phyloP scores from a whole-genome alignment of 1,284 basidiomycete genomes.

The Cutaneotrichosporon spelunceum region DNA sequence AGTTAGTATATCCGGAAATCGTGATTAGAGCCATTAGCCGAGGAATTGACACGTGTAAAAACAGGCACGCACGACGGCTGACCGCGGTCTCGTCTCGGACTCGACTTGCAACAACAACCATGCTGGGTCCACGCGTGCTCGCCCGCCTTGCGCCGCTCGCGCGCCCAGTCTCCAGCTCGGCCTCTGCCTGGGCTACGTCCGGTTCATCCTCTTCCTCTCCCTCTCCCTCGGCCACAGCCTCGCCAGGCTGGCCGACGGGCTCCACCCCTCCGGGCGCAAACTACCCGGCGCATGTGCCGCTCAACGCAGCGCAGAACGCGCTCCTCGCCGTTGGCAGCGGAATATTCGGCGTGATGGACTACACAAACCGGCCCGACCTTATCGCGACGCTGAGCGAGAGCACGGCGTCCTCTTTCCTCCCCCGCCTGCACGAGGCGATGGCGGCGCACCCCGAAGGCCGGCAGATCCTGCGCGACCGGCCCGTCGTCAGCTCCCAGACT shows the following conservation, averaged over 20 bases:
- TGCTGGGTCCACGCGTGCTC: neutral
- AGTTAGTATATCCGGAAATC: neutral
- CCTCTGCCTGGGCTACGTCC: neutral
- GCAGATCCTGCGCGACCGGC: conserved; percentile 75
- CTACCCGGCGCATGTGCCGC: conserved; percentile 72
- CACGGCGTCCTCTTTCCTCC: conserved; percentile 77
- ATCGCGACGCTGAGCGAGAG: conserved; percentile 88
- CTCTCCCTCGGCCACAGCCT: neutral
- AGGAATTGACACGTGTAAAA: neutral
- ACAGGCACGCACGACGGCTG: neutral
- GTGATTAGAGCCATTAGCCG: neutral
- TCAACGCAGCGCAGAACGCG: conserved; percentile 75
- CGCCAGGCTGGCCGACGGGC: conserved; percentile 5
- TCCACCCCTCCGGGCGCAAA: conserved; percentile 20
- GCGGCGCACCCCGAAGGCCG: conserved; percentile 73
- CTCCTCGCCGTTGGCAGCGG: conserved; percentile 84
- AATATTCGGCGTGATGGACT: conserved; percentile 75
- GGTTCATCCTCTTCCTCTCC: too few species aligned
- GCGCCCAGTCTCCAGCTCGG: neutral
- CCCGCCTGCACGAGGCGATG: conserved; percentile 75
- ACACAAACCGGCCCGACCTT: conserved; percentile 70
- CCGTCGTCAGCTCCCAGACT: conserved; percentile 73
- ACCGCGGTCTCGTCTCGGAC: neutral
- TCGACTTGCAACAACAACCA: neutral
- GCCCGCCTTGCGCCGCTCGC: neutral